Evolutionary conservation across 768 basidiomycete species (phyloP).

Genomic region (Collybiopsis confluens): DNA sequence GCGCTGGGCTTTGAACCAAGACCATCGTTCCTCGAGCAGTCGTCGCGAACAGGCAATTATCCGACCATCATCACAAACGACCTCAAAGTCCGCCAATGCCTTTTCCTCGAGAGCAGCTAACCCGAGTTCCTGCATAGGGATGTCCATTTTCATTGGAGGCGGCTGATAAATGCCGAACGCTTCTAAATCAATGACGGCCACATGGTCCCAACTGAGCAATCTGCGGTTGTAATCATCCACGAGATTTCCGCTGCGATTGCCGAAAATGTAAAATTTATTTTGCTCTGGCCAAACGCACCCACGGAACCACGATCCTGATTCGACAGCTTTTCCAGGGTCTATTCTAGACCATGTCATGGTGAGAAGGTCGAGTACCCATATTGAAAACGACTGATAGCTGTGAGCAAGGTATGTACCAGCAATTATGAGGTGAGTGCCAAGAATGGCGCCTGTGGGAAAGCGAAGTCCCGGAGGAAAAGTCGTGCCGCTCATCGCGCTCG

Average conservation of each 20-base stretch:
- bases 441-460: conserved; percentile 91
- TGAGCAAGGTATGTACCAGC: conserved; percentile 95
- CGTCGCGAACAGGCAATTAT: conserved; percentile 77
- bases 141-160: conserved; percentile 59
- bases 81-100: conserved; percentile 84
- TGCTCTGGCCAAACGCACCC: conserved; percentile 82
- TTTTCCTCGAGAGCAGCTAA: conserved; percentile 79
- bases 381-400: conserved; percentile 90
- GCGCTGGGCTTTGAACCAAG: conserved; percentile 85
- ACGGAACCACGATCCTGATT: conserved; percentile 92
- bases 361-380: conserved; percentile 90
- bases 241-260: conserved; percentile 81
- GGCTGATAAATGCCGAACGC: conserved; percentile 96
- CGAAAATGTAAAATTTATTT: conserved; percentile 88
- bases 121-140: conserved; percentile 80
- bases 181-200: conserved; percentile 87
- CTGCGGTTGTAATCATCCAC: conserved; percentile 92
- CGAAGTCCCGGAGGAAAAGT: conserved; percentile 91
- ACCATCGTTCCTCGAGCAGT: conserved; percentile 88
- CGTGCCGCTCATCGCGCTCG: conserved; percentile 72
- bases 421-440: conserved; percentile 88
- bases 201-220: conserved; percentile 87
- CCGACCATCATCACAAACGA: conserved; percentile 88
- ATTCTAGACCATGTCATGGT: conserved; percentile 84
- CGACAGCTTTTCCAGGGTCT: conserved; percentile 82